Percentiles rank a stretch among this genome's conserved stretches.
These are phyloP conservation scores for Dactylellina sp. DNA, from an alignment of 2,329 filamentous ascomycete genomes.

Conservation along the genomic window DNA sequence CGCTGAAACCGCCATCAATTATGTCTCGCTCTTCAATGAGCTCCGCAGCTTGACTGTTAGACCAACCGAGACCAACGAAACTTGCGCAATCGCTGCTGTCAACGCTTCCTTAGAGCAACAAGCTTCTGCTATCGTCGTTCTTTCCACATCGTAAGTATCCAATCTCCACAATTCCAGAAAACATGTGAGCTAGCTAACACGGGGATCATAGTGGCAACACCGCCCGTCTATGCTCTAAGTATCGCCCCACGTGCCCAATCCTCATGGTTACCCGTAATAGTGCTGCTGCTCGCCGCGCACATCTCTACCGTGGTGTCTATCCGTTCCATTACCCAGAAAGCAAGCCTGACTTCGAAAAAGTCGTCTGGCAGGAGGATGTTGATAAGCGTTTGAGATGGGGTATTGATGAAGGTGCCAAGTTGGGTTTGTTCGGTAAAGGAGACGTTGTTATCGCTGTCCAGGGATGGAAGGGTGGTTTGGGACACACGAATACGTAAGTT, in stretches of 20 bases:
- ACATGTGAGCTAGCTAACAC: not conserved
- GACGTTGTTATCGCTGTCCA: conserved; percentile 86
- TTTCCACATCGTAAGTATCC: conserved; percentile 80
- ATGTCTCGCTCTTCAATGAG: conserved; percentile 97
- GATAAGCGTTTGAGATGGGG: conserved; percentile 98
- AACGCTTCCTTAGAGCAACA: conserved; percentile 95
- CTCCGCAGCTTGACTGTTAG: conserved; percentile 84
- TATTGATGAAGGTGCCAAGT: conserved; percentile 84
- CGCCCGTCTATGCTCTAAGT: conserved; percentile 95
- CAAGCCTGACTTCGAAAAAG: conserved; percentile 93
- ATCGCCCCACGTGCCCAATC: conserved; percentile 97
- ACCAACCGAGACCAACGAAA: conserved; percentile 89
- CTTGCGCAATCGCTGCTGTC: conserved; percentile 96
- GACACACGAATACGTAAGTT: conserved; percentile 81
- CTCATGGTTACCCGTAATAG: conserved; percentile 97
- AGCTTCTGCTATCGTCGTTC: conserved; percentile 92
- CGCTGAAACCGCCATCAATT: conserved; percentile 96
- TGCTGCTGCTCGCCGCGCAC: conserved; percentile 85
- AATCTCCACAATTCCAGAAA: conserved; percentile 17
- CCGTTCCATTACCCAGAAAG: conserved; percentile 92
- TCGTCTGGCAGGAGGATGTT: conserved; percentile 99
- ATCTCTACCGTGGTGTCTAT: conserved; percentile 97
- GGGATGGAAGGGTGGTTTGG: conserved; percentile 91
- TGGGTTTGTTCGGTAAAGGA: conserved; percentile 78
- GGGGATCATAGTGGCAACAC: conserved; percentile 76